phyloP scores from a whole-genome alignment of 164 flowering plant species.

The Piper longum region DNA sequence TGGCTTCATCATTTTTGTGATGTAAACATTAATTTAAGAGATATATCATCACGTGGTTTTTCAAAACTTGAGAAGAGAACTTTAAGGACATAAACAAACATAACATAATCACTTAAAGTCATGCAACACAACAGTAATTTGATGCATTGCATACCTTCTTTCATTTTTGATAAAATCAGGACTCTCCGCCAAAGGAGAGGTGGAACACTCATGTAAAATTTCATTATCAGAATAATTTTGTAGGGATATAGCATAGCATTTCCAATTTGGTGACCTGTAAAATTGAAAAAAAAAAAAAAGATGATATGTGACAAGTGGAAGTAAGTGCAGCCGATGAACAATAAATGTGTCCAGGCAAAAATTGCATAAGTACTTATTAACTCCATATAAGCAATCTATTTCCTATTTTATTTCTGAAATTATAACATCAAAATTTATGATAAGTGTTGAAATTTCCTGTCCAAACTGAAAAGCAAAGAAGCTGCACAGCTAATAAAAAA shows the following conservation, averaged over 20 bases:
- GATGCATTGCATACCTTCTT: conserved; percentile 39
- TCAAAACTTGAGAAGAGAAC: background rate
- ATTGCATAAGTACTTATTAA: background rate
- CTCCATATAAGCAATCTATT: too few species aligned
- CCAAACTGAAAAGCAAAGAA: background rate
- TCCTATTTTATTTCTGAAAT: background rate
- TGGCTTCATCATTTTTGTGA: too few species aligned
- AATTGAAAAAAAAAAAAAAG: background rate
- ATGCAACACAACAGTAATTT: background rate
- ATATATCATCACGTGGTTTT: too few species aligned
- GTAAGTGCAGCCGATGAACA: background rate
- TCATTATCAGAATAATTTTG: conserved; percentile 45
- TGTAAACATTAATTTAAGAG: too few species aligned
- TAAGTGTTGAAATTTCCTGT: background rate
- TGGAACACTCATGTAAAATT: conserved; percentile 54
- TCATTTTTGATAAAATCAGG: conserved; percentile 63
- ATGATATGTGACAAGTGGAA: background rate
- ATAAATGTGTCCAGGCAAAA: too few species aligned
- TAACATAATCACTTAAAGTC: background rate
- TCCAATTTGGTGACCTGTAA: conserved; percentile 33
- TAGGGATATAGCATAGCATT: conserved; percentile 18
- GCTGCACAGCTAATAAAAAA: background rate
- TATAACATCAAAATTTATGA: background rate
- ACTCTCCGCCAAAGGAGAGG: conserved; percentile 80
- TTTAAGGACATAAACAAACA: too few species aligned